A percentile compares a stretch with the other conserved stretches of the same genome.
phyloP scores from a whole-genome alignment of 2,329 filamentous ascomycete species.

The Tolypocladium tundrense region DNA sequence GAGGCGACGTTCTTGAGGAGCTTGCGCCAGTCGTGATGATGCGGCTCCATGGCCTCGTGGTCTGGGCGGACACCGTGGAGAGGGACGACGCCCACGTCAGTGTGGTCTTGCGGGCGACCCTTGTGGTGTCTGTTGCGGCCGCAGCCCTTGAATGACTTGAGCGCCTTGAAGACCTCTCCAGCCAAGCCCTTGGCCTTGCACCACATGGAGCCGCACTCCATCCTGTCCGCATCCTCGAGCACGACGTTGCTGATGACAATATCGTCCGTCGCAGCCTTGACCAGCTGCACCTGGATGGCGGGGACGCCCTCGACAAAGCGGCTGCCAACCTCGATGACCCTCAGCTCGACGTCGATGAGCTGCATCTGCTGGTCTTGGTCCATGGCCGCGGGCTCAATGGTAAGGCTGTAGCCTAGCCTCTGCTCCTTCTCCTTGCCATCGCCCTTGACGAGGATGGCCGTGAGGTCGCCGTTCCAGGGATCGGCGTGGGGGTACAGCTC shows the following conservation, averaged over 20 bases:
- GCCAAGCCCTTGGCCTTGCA: constrained; percentile 33
- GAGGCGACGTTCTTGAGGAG: constrained; percentile 46
- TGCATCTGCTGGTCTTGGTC: constrained; percentile 41
- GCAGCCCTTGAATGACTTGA: constrained; percentile 17
- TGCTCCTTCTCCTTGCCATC: constrained; percentile 21
- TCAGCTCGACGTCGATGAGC: constrained; percentile 42
- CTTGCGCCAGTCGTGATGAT: constrained; percentile 26
- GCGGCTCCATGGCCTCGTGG: constrained; percentile 12
- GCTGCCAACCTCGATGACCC: constrained; percentile 49
- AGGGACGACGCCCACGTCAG: constrained; percentile 1
- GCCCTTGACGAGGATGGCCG: constrained; percentile 34
- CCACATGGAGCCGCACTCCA: constrained; percentile 37
- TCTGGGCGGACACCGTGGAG: constrained; percentile 8
- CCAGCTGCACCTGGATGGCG: constrained; percentile 47
- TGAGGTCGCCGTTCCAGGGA: constrained; percentile 31
- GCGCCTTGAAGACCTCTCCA: constrained; percentile 14
- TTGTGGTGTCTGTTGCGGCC: constrained; percentile 7
- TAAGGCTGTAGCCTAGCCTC: constrained; percentile 40
- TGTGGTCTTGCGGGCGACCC: constrained; percentile 2
- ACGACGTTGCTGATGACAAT: constrained; percentile 43
- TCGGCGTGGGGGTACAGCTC: constrained; percentile 48
- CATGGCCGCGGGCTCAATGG: constrained; percentile 30
- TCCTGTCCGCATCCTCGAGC: constrained; percentile 18
- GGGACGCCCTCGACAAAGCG: constrained; percentile 44
- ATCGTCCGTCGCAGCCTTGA: constrained; percentile 46